Percentiles rank a stretch among this genome's conserved stretches.
These are phyloP conservation scores for Colletotrichum spinosum DNA, from an alignment of 2,329 filamentous ascomycete genomes.

Conservation along the genomic window DNA sequence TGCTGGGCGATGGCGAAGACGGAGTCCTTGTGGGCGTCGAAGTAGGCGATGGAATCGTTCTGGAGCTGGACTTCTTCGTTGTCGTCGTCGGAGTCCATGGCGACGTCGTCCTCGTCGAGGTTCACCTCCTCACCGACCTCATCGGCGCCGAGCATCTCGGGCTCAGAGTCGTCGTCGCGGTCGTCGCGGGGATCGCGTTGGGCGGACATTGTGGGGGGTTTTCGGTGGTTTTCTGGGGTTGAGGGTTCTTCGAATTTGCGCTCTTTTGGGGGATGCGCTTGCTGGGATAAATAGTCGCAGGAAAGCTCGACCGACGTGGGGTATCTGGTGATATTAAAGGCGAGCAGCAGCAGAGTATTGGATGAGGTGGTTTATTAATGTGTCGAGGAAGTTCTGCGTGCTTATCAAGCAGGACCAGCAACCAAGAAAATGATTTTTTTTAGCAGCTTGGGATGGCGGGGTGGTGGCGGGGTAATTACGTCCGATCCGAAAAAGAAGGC, in stretches of 20 bases:
- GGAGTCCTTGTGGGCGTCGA: slow-evolving; percentile 89
- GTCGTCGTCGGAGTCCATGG: slow-evolving; percentile 82
- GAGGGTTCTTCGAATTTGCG: neutral
- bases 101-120: slow-evolving; percentile 71
- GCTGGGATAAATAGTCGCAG: neutral
- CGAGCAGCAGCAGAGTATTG: neutral
- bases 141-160: slow-evolving; percentile 79
- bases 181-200: slow-evolving; percentile 27
- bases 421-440: slow-evolving; percentile 20
- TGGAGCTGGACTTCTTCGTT: slow-evolving; percentile 80
- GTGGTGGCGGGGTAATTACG: slow-evolving; percentile 35
- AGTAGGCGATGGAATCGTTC: slow-evolving; percentile 94
- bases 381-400: slow-evolving; percentile 30
- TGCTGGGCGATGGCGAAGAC: slow-evolving; percentile 97
- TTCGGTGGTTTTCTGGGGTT: neutral
- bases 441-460: slow-evolving; percentile 32
- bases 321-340: slow-evolving; percentile 20
- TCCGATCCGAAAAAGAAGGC: slow-evolving; percentile 25
- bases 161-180: slow-evolving; percentile 49
- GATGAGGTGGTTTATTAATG: slow-evolving; percentile 24
- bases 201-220: slow-evolving; percentile 28
- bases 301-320: neutral
- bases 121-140: slow-evolving; percentile 83
- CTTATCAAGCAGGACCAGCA: slow-evolving; percentile 34
- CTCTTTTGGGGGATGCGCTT: slow-evolving; percentile 10